Evolutionary conservation across 2,329 filamentous ascomycete species (phyloP).

Genomic region (Hansfordia pulvinata): DNA sequence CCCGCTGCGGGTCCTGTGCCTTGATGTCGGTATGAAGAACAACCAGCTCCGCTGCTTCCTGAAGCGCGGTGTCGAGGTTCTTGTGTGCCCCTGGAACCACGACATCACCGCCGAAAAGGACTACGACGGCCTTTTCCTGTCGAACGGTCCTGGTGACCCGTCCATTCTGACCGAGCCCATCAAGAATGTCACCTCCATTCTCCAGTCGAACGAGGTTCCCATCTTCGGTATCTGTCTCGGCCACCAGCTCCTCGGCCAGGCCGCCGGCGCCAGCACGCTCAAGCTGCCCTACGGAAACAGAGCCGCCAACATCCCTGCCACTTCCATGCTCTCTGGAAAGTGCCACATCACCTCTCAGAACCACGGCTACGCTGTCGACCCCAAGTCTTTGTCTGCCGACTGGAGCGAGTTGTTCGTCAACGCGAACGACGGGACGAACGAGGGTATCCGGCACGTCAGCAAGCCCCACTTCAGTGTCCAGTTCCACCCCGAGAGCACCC

Average conservation of each 20-base stretch:
- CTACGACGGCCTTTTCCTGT: slow-evolving; percentile 95
- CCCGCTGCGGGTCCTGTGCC: slow-evolving; percentile 72
- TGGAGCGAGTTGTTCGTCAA: slow-evolving; percentile 97
- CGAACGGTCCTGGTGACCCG: slow-evolving; percentile 94
- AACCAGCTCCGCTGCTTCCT: slow-evolving; percentile 94
- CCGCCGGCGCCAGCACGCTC: slow-evolving; percentile 68
- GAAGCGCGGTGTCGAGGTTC: slow-evolving; percentile 79
- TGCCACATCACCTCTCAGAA: slow-evolving; percentile 99
- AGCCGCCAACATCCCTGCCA: slow-evolving; percentile 96
- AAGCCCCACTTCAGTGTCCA: slow-evolving; percentile 98
- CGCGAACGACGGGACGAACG: slow-evolving; percentile 95
- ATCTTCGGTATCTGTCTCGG: slow-evolving; percentile 95
- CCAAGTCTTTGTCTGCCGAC: slow-evolving; percentile 56
- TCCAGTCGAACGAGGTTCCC: slow-evolving; percentile 69
- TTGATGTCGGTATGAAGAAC: slow-evolving; percentile 97
- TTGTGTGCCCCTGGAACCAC: slow-evolving; percentile 94
- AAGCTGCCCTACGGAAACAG: slow-evolving; percentile 99
- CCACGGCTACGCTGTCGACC: slow-evolving; percentile 89
- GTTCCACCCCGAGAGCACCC: slow-evolving; percentile 95
- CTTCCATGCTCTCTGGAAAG: slow-evolving; percentile 85
- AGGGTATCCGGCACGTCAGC: slow-evolving; percentile 79
- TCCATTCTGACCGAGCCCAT: slow-evolving; percentile 71
- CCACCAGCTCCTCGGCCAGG: slow-evolving; percentile 82
- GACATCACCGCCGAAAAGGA: slow-evolving; percentile 69
- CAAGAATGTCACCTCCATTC: slow-evolving; percentile 61